Evolutionary conservation across 2,329 filamentous ascomycete genomes (phyloP), one percentile per base, ranked within the genome.

Genomic region (Calonectria naviculata): DNA sequence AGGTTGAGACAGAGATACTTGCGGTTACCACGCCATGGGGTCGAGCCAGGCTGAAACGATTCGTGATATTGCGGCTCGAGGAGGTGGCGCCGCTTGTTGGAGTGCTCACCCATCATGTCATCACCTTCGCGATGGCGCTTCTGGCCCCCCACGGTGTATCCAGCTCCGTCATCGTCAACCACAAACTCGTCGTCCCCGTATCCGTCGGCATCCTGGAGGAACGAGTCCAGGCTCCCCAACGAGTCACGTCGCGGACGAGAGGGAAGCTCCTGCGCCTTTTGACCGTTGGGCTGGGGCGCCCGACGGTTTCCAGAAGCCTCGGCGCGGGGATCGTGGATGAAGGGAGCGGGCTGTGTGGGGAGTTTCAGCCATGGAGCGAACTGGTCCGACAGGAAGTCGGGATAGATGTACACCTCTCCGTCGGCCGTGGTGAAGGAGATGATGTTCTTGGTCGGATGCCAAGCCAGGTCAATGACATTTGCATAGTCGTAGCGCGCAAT

Each of bases 1-100:
- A 99, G 86, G 80, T 98, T 98, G 46, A 98, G 89, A 79, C 95
- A 98, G 1, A 99, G 89, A 80, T 99, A 98, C 80, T 96, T 94
- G 73, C 97, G 89, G 81, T 98, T 97, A 1, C 97, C 97, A 73
- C 95, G 91, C 97, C 97, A 99, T 0, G 96, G 96, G 0, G 97
- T 99, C 65, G 95, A 95, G 1, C 97, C 96, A 0, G 96, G 94
- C 81, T 99, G 97, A 81, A 99, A 97, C 2, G 96, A 85, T 65
- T 93, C 91, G 77, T 99, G 97, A 41, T 93, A 89, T 76, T 91
- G 89, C 1, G 95, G 92, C 74, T 91, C 76, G 65, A 84, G 75
- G 9, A 89, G 78, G 58, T 87, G 86, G 10, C 84, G 83, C 10
- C 89, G 85, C 78, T 91, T 91, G 77, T 77, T 87, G 4, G 84